Base-by-base conservation (phyloP, 805 yeast species). In the Pichia manshurica region DNA sequence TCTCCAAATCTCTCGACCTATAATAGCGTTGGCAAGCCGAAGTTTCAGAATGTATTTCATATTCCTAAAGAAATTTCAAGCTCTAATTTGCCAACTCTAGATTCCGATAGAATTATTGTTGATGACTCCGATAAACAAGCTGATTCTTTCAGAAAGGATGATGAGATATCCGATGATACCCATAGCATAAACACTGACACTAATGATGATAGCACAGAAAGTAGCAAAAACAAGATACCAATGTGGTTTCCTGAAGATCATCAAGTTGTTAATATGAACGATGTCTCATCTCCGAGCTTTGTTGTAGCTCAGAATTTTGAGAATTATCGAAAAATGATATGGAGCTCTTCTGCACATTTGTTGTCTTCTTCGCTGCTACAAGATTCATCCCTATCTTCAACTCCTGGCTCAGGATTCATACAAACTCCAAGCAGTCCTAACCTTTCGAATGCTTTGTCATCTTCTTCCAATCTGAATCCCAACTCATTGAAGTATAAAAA, bases 241-340 rank as follows among this genome's bases (percentile, higher is more conserved):
- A 65, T 66, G n/a, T 51, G 67, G 9, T 64, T 63, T 45, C 67
- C 70, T 1, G 46, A 51, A 20, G 65, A 58, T 40, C 60, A 62
- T 36, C 68, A 65, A 42, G 51, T 60, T 6, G 50, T 56, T 21
- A 63, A 61, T 39, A 56, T 64, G 53, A 58, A 61, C 43, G 68
- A 65, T 44, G 58, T 66, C 3, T 63, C 72, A 6, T 66, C 69
- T 4, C 50, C 73, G 6, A 55, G 62, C 5, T 49, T 63, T 12
- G 69, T 67, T 5, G 71, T 69, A 22, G 65, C 70, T 3, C 64
- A 65, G 43, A 69, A 69, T 46, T 68, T 69, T 47, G 71, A 68
- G 44, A 68, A 64, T 48, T 69, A 60, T 47, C 68, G 71, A 44
- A 58, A 57, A 21, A 46, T 60, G 21, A 59, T 62, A 37, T 50